Evolutionary conservation across 345 rosid genomes (phyloP).

Genomic region (Isatis tinctoria): DNA sequence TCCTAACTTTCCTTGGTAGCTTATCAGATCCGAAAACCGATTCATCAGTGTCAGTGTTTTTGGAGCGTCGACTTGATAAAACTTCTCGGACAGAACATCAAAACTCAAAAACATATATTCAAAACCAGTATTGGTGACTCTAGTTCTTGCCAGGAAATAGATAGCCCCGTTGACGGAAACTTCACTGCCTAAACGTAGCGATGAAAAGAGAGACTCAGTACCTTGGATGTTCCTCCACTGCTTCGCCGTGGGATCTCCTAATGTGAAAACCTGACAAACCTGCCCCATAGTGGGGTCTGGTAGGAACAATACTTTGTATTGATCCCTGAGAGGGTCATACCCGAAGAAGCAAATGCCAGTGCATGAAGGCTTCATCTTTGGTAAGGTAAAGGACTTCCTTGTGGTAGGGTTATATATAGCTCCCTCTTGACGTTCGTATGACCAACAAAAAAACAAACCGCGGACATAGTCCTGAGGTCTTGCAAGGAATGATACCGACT

Average conservation of each 20-base stretch:
- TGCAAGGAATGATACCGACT: neutral
- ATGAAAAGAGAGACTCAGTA: neutral
- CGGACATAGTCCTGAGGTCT: neutral
- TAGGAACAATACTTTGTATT: conserved; percentile 4
- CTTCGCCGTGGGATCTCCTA: neutral
- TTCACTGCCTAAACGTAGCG: neutral
- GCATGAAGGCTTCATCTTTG: neutral
- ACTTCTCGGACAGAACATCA: neutral
- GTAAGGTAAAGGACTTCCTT: neutral
- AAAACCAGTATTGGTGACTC: neutral
- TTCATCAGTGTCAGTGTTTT: neutral
- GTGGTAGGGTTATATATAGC: conserved; percentile 5
- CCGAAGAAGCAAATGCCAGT: neutral
- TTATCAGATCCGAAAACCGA: neutral
- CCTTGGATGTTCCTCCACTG: neutral
- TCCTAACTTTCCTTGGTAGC: conserved; percentile 6
- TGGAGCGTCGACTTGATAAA: neutral
- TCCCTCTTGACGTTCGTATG: neutral
- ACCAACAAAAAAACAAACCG: neutral
- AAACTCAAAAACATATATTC: neutral
- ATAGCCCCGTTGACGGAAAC: neutral
- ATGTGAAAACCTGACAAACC: conserved; percentile 4
- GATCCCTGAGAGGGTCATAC: conserved; percentile 1
- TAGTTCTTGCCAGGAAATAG: neutral
- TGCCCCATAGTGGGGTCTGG: neutral